Evolutionary conservation across 1,284 basidiomycete genomes (phyloP).

Genomic region (Ceratobasidium papillatum): DNA sequence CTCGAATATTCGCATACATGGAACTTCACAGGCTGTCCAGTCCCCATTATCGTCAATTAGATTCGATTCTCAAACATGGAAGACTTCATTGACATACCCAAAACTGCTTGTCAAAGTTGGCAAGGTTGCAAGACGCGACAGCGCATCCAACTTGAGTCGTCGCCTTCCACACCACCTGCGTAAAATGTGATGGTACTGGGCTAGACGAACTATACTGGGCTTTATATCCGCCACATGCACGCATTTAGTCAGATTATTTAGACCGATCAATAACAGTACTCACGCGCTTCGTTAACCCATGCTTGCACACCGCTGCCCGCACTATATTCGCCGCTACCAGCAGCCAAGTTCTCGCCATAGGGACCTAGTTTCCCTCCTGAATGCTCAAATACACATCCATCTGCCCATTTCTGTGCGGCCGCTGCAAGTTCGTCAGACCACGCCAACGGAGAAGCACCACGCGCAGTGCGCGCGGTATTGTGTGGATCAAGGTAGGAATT

Average conservation of each 20-base stretch:
- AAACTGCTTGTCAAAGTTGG: constrained; percentile 23
- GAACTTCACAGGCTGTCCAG: constrained; percentile 8
- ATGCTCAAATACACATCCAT: constrained; percentile 59
- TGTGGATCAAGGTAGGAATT: constrained; percentile 57
- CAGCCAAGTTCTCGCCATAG: constrained; percentile 66
- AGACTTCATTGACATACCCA: no score
- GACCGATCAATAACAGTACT: constrained; percentile 45
- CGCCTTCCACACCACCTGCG: constrained; percentile 66
- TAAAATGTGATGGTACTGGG: constrained; percentile 55
- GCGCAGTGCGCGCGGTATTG: constrained; percentile 58
- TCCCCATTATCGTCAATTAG: background rate
- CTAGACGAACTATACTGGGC: constrained; percentile 50
- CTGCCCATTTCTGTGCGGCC: constrained; percentile 61
- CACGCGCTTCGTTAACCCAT: constrained; percentile 62
- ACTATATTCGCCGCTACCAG: constrained; percentile 61
- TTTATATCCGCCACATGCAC: constrained; percentile 31
- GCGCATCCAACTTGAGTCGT: constrained; percentile 65
- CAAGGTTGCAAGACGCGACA: constrained; percentile 54
- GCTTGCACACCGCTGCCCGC: constrained; percentile 57
- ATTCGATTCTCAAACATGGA: background rate
- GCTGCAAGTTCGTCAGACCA: constrained; percentile 61
- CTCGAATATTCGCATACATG: constrained; percentile 46
- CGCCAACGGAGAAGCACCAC: constrained; percentile 56
- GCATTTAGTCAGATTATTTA: constrained; percentile 4
- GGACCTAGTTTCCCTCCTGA: constrained; percentile 53